A percentile compares a stretch with the other conserved stretches of the same genome.
These are phyloP conservation scores for Ustilago sp. DNA, from an alignment of 1,284 basidiomycete genomes.

Conservation along the genomic window DNA sequence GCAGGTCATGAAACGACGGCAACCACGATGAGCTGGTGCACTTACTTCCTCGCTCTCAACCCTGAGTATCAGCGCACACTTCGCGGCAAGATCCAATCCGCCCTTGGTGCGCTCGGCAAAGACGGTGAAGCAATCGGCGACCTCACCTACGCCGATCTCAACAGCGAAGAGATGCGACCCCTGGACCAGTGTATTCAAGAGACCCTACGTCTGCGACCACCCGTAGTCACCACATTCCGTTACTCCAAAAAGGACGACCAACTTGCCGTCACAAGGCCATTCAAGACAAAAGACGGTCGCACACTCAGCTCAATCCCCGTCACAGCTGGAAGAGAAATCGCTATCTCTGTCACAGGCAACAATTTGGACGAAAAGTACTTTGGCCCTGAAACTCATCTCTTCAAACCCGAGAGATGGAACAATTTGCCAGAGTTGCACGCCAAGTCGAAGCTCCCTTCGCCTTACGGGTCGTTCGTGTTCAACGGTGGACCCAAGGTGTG, in stretches of 20 bases:
- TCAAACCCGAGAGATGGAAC: constrained; percentile 63
- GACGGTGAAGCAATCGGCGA: constrained; percentile 45
- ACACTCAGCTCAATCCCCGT: constrained; percentile 59
- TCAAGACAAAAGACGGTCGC: constrained; percentile 51
- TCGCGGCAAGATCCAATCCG: constrained; percentile 43
- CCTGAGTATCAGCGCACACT: constrained; percentile 49
- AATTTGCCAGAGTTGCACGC: constrained; percentile 37
- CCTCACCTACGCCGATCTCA: constrained; percentile 52
- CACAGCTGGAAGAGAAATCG: constrained; percentile 36
- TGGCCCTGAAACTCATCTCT: constrained; percentile 57
- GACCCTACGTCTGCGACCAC: constrained; percentile 55
- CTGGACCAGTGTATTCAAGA: constrained; percentile 62
- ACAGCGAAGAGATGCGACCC: constrained; percentile 54
- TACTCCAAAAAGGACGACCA: constrained; percentile 55
- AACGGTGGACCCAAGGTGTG: constrained; percentile 62
- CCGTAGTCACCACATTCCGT: constrained; percentile 59
- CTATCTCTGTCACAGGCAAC: constrained; percentile 49
- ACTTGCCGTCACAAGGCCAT: constrained; percentile 57
- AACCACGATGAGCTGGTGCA: constrained; percentile 61
- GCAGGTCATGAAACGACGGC: constrained; percentile 66
- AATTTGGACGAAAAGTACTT: constrained; percentile 51
- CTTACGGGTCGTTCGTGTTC: constrained; percentile 56
- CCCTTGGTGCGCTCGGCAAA: constrained; percentile 32
- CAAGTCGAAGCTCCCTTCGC: constrained; percentile 45
- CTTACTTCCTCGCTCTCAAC: constrained; percentile 56